A percentile compares a stretch with the other conserved stretches of the same genome.
Conservation (phyloP, 495 filamentous ascomycete genomes). For the Cercophora scortea region DNA sequence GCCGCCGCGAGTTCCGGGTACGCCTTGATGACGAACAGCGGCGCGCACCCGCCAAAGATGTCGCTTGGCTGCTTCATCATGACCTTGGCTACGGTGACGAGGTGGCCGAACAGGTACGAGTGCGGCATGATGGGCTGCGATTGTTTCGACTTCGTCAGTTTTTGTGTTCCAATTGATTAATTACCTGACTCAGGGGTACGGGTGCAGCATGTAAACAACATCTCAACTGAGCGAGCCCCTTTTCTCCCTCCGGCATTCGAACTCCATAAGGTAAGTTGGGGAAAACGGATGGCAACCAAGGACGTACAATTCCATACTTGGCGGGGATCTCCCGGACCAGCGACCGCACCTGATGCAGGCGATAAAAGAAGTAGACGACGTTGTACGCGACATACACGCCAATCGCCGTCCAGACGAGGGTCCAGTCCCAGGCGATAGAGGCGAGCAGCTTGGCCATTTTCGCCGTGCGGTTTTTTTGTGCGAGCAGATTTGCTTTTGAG, state of each 20-base stretch:
- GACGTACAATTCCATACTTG: constrained; percentile 20
- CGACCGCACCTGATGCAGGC: constrained; percentile 17
- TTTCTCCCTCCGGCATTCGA: too few species aligned
- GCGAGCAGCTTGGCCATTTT: background rate
- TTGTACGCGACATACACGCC: background rate
- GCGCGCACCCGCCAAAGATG: constrained; percentile 10
- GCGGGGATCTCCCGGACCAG: constrained; percentile 17
- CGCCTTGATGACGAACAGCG: constrained; percentile 9
- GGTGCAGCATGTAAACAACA: background rate
- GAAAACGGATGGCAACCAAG: too few species aligned
- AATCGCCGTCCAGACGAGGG: background rate
- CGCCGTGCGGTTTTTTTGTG: too few species aligned
- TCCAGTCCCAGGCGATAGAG: background rate
- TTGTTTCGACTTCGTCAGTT: background rate
- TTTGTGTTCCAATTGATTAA: too few species aligned
- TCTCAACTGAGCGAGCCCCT: too few species aligned
- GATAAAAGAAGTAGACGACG: constrained; percentile 15
- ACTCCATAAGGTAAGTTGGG: too few species aligned
- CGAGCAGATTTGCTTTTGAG: too few species aligned
- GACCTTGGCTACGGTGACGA: constrained; percentile 17
- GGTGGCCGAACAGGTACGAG: constrained; percentile 30
- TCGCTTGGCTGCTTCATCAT: constrained; percentile 15
- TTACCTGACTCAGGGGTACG: too few species aligned
- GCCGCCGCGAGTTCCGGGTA: constrained; percentile 18
- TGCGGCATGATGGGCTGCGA: constrained; percentile 29